Evolutionary conservation across 208 protist species (phyloP).

Genomic region (Wallacemonas collosoma): DNA sequence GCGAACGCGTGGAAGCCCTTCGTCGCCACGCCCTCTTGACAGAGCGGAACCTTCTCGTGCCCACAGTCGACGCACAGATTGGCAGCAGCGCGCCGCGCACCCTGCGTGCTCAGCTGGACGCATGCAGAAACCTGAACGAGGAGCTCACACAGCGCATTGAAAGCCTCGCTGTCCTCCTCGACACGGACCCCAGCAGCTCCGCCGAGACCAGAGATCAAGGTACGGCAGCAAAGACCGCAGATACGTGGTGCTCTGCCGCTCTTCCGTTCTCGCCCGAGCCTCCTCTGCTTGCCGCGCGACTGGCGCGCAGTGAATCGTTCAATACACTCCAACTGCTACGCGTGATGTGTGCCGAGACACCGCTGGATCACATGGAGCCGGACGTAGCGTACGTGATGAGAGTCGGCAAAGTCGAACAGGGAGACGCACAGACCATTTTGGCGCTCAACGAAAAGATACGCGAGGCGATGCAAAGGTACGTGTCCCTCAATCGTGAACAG

Average conservation of each 20-base stretch:
- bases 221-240: background rate
- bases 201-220: too few relatives aligned
- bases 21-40: background rate
- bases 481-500: background rate
- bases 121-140: background rate
- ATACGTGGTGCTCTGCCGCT: background rate
- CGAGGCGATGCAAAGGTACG: background rate
- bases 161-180: background rate
- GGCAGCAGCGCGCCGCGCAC: background rate
- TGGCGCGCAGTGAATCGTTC: constrained; percentile 12
- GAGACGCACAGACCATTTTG: background rate
- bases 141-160: constrained; percentile 13
- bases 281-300: background rate
- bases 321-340: background rate
- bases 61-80: background rate
- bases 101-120: background rate
- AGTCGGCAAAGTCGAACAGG: too few relatives aligned
- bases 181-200: background rate
- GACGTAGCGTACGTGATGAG: too few relatives aligned
- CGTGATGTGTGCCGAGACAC: background rate
- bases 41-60: background rate
- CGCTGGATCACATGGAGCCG: too few relatives aligned
- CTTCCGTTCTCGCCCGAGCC: background rate
- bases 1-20: background rate
- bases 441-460: background rate